phyloP scores from a whole-genome alignment of 2,329 filamentous ascomycete species.

The Lasiodiplodia theobromae region DNA sequence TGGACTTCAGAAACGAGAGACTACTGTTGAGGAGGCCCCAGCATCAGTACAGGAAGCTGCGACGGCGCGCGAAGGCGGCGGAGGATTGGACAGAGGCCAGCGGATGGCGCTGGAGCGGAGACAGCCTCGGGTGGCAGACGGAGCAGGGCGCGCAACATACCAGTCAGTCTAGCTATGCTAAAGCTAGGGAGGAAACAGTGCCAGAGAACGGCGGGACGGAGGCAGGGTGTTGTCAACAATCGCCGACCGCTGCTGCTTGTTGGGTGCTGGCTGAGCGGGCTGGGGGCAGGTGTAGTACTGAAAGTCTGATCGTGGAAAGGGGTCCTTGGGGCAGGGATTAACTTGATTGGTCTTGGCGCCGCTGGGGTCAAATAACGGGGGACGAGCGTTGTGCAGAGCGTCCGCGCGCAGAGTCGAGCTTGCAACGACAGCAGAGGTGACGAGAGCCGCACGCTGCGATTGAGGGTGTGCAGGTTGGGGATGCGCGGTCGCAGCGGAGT shows the following conservation, averaged over 20 bases:
- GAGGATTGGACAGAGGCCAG: slow-evolving; percentile 31
- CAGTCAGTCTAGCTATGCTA: slow-evolving; percentile 47
- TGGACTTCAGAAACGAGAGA: slow-evolving; percentile 42
- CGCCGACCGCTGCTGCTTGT: slow-evolving; percentile 29
- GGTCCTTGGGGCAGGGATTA: slow-evolving; percentile 31
- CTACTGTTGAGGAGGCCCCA: slow-evolving; percentile 37
- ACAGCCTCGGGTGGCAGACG: slow-evolving; percentile 30
- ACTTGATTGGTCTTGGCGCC: slow-evolving; percentile 31
- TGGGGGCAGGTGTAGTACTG: slow-evolving; percentile 29
- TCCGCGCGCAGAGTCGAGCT: slow-evolving; percentile 14
- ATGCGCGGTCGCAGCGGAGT: slow-evolving; percentile 2
- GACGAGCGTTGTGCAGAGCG: slow-evolving; percentile 28
- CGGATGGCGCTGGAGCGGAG: slow-evolving; percentile 43
- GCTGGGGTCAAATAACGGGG: slow-evolving; percentile 26
- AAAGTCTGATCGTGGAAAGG: slow-evolving; percentile 30
- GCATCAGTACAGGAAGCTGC: slow-evolving; percentile 36
- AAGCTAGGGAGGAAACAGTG: slow-evolving; percentile 34
- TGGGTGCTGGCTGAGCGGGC: slow-evolving; percentile 24
- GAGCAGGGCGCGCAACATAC: slow-evolving; percentile 40
- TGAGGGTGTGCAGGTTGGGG: slow-evolving; percentile 5
- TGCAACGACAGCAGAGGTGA: slow-evolving; percentile 11
- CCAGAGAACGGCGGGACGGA: slow-evolving; percentile 36
- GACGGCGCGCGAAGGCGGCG: slow-evolving; percentile 30
- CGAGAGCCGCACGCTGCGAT: slow-evolving; percentile 19
- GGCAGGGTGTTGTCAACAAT: slow-evolving; percentile 32